These are phyloP conservation scores for Cyclotella sp. DNA, from an alignment of 108 stramenopile species.

Conservation along the genomic window DNA sequence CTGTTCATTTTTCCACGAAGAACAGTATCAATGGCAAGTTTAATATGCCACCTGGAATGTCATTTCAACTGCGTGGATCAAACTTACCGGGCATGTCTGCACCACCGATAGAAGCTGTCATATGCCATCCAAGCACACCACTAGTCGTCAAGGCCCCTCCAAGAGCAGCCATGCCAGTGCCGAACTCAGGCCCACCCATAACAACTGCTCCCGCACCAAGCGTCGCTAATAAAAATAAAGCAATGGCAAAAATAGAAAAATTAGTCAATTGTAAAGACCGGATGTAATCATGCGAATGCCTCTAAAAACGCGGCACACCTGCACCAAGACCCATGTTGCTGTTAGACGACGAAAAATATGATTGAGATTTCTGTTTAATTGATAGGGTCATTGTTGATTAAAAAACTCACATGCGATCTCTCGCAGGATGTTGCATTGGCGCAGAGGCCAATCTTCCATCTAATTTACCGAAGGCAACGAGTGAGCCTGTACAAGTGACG, in stretches of 20 bases:
- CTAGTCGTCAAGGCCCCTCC: constrained; percentile 85
- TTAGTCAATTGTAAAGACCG: too few relatives aligned
- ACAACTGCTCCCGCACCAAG: constrained; percentile 88
- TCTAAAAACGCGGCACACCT: not conserved
- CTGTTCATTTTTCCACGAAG: constrained; percentile 21
- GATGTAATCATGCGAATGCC: not conserved
- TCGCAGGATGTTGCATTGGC: constrained; percentile 75
- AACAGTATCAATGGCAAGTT: too few relatives aligned
- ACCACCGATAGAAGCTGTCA: constrained; percentile 97
- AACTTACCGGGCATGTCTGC: constrained; percentile 92
- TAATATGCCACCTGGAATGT: not conserved
- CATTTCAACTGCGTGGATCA: too few relatives aligned
- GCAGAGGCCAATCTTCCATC: constrained; percentile 82
- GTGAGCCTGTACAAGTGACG: constrained; percentile 96
- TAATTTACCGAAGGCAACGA: constrained; percentile 99
- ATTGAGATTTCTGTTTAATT: not conserved
- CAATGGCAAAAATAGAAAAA: not conserved
- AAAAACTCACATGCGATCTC: constrained; percentile 72
- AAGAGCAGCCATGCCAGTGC: constrained; percentile 80
- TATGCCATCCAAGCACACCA: constrained; percentile 93
- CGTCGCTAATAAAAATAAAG: constrained; percentile 51
- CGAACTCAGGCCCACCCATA: constrained; percentile 80
- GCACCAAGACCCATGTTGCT: constrained; percentile 92
- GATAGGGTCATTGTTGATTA: not conserved
- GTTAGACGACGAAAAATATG: not conserved